These are phyloP conservation scores for Auriscalpium vulgare DNA, from an alignment of 768 basidiomycete species.

Conservation along the genomic window DNA sequence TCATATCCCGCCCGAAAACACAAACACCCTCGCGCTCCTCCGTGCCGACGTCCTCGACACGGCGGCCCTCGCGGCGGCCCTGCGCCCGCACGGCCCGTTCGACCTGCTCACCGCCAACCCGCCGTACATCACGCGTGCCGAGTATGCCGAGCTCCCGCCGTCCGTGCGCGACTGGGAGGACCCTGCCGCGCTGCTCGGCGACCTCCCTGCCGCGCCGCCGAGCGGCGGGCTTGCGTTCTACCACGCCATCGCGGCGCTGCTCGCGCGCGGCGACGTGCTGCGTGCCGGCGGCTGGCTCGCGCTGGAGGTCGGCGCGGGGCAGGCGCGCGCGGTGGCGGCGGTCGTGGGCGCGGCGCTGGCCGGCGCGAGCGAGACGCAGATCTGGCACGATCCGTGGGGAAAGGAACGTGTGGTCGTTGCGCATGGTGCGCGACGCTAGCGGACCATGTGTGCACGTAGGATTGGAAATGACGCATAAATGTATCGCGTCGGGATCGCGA, in stretches of 20 bases:
- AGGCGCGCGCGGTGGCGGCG: slow-evolving; percentile 52
- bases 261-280: slow-evolving; percentile 46
- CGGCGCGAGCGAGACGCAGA: slow-evolving; percentile 40
- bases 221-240: slow-evolving; percentile 58
- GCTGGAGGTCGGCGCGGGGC: slow-evolving; percentile 73
- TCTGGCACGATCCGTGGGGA: slow-evolving; percentile 80
- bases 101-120: slow-evolving; percentile 82
- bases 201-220: slow-evolving; percentile 33
- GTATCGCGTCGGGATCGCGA: too few species aligned
- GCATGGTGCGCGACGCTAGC: background rate
- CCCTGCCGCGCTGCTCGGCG: slow-evolving; percentile 72
- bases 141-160: slow-evolving; percentile 54
- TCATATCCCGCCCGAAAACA: background rate
- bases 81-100: slow-evolving; percentile 36
- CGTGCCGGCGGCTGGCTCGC: slow-evolving; percentile 49
- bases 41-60: slow-evolving; percentile 36
- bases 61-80: slow-evolving; percentile 3
- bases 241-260: slow-evolving; percentile 56
- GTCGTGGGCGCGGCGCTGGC: slow-evolving; percentile 44
- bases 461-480: too few species aligned
- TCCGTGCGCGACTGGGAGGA: slow-evolving; percentile 80
- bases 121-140: slow-evolving; percentile 69
- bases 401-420: slow-evolving; percentile 64
- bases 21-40: slow-evolving; percentile 30
- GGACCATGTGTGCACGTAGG: background rate